Evolutionary conservation across 345 rosid species (phyloP).

Genomic region (Populus nigra): DNA sequence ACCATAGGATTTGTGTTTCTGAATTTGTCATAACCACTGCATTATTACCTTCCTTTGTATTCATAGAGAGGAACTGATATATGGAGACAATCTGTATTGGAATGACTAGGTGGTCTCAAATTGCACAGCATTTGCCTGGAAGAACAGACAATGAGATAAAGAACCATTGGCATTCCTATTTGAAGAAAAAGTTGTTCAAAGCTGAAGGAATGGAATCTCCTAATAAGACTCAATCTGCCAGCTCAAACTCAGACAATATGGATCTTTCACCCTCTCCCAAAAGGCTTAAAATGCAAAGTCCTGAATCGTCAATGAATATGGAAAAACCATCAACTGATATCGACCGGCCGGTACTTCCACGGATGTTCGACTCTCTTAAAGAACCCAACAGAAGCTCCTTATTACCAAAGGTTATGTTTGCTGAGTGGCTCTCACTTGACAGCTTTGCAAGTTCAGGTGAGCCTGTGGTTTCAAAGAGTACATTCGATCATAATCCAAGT

Average conservation of each 20-base stretch:
- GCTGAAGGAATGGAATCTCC: slow-evolving; percentile 30
- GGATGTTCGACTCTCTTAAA: slow-evolving; percentile 18
- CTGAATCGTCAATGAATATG: slow-evolving; percentile 18
- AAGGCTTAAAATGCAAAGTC: slow-evolving; percentile 17
- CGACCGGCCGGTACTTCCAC: slow-evolving; percentile 17
- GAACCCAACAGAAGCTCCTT: slow-evolving; percentile 20
- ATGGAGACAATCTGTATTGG: neutral
- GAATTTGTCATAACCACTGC: neutral
- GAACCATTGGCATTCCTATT: slow-evolving; percentile 86
- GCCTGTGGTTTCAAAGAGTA: neutral
- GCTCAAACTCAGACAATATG: slow-evolving; percentile 10
- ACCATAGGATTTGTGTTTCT: neutral
- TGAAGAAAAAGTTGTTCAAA: slow-evolving; percentile 64
- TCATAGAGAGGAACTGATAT: neutral
- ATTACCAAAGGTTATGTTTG: slow-evolving; percentile 56
- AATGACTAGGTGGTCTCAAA: slow-evolving; percentile 75
- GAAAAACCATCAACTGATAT: slow-evolving; percentile 23
- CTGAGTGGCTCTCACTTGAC: slow-evolving; percentile 62
- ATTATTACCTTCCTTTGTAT: neutral
- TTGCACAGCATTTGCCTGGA: slow-evolving; percentile 82
- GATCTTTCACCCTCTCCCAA: slow-evolving; percentile 16
- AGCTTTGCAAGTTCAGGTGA: slow-evolving; percentile 17
- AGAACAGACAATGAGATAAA: slow-evolving; percentile 96
- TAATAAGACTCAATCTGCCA: neutral
- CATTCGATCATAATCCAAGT: slow-evolving; percentile 17